Evolutionary conservation across 306 rosid species (phyloP).

Genomic region (Fagus sylvatica): DNA sequence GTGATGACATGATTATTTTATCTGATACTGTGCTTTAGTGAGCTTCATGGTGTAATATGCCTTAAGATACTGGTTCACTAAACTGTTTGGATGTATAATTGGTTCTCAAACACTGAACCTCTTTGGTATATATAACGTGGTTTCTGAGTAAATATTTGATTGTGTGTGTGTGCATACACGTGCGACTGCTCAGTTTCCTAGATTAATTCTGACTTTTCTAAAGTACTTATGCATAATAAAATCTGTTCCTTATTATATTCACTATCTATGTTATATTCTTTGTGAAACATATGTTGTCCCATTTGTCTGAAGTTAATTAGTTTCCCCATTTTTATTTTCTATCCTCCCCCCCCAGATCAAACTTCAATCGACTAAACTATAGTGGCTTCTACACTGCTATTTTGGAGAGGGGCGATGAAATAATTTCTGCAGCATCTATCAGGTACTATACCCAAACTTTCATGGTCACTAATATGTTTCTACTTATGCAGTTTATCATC

Average conservation of each 20-base stretch:
- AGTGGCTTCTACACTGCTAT: slow-evolving; percentile 90
- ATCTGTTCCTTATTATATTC: not conserved
- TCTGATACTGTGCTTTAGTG: not conserved
- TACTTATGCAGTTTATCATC: no score
- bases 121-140: not conserved
- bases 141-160: not conserved
- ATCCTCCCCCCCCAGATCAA: slow-evolving; percentile 51
- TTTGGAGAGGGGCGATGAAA: slow-evolving; percentile 96
- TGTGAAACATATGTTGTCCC: slow-evolving; percentile 11
- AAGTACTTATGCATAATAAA: not conserved
- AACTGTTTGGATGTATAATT: not conserved
- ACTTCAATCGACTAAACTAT: slow-evolving; percentile 82
- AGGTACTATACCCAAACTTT: slow-evolving; percentile 45
- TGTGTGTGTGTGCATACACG: not conserved
- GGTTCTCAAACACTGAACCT: not conserved
- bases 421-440: slow-evolving; percentile 86
- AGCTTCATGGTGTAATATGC: not conserved
- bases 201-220: not conserved
- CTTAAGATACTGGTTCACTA: not conserved
- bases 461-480: not conserved
- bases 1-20: not conserved
- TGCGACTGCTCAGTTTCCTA: not conserved
- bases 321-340: slow-evolving; percentile 13
- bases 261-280: not conserved
- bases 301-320: slow-evolving; percentile 5